Percentiles rank a stretch among this genome's conserved stretches.
phyloP scores from a whole-genome alignment of 2,329 filamentous ascomycete genomes.

The Ophiostoma tasmaniense region DNA sequence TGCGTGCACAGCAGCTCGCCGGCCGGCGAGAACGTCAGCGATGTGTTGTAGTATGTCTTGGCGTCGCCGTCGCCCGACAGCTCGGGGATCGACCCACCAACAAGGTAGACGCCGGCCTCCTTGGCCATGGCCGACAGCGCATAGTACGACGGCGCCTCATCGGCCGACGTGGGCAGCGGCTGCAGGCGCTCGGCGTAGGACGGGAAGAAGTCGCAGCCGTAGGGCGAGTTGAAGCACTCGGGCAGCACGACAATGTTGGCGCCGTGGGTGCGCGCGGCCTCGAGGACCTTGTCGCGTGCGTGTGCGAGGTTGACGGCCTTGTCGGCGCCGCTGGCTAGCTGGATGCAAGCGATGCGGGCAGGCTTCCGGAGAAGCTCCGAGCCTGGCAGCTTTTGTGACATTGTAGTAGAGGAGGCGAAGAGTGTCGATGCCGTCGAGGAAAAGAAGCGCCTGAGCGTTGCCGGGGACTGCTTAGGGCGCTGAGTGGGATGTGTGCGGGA shows the following conservation, averaged over 20 bases:
- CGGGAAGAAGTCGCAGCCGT: conserved; percentile 84
- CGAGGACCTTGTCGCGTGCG: conserved; percentile 73
- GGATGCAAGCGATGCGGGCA: conserved; percentile 71
- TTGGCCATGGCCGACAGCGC: conserved; percentile 71
- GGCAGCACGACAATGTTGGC: conserved; percentile 85
- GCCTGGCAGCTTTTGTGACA: conserved; percentile 19
- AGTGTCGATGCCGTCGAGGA: neutral
- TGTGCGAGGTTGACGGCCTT: conserved; percentile 76
- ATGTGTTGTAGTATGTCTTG: conserved; percentile 77
- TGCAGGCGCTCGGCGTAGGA: conserved; percentile 82
- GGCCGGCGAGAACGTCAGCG: conserved; percentile 68
- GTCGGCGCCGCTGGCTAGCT: conserved; percentile 72
- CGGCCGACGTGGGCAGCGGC: conserved; percentile 61
- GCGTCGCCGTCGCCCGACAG: conserved; percentile 38
- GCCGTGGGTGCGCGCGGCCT: conserved; percentile 62
- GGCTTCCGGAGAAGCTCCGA: conserved; percentile 58
- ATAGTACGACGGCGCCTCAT: conserved; percentile 74
- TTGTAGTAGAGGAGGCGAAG: neutral
- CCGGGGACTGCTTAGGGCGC: neutral
- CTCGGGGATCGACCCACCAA: conserved; percentile 92
- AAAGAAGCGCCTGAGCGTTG: neutral
- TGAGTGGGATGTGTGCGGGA: neutral
- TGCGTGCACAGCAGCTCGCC: conserved; percentile 80
- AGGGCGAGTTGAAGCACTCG: conserved; percentile 98
- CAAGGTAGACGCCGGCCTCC: conserved; percentile 69